Evolutionary conservation across 2,329 filamentous ascomycete genomes (phyloP), one percentile per base, ranked within the genome.

Genomic region (Colletotrichum sp.): DNA sequence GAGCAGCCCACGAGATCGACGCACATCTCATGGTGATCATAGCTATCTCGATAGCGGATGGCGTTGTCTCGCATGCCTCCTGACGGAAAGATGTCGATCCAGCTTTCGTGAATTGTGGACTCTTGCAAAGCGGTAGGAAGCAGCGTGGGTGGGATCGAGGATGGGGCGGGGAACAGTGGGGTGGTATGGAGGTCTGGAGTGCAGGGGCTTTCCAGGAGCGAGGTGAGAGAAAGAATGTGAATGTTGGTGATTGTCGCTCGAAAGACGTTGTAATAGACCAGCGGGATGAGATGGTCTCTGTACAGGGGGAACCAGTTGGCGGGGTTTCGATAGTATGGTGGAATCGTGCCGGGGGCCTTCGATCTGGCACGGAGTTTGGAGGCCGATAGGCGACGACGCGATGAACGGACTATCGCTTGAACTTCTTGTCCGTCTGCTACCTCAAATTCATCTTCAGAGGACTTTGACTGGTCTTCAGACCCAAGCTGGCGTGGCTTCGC

Each of bases 231-330:
- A 6, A 86, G 78, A 15, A 82, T 80, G 59, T 76, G 67, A 28
- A 82, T 80, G 70, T 85, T 85, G n/a, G 80, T 79, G 7, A 81
- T 72, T 10, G 83, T 79, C 4, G 82, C 84, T 43, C 84, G 82
- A 32, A 85, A 79, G 26, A 86, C 81, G 61, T 86, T 86, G 78
- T 84, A 85, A 36, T 85, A 82, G 13, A 85, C 78, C 10, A 86
- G 74, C 2, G 81, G 80, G 16, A 86, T 81, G 9, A 86, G 78
- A 68, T 84, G 82, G 36, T 83, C 80, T 21, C 77, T 26, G 34
- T 74, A 80, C 2, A 82, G 75, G 6, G 82, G 80, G 48, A 81
- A 78, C 52, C 55, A 52, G 9, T 24, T n/a, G 21, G 13, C n/a
- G 2, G 68, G 48, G 63, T 28, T 13, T 43, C 43, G 52, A 55